Evolutionary conservation across 495 filamentous ascomycete genomes (phyloP).

Genomic region (Penicillium bovifimosum): DNA sequence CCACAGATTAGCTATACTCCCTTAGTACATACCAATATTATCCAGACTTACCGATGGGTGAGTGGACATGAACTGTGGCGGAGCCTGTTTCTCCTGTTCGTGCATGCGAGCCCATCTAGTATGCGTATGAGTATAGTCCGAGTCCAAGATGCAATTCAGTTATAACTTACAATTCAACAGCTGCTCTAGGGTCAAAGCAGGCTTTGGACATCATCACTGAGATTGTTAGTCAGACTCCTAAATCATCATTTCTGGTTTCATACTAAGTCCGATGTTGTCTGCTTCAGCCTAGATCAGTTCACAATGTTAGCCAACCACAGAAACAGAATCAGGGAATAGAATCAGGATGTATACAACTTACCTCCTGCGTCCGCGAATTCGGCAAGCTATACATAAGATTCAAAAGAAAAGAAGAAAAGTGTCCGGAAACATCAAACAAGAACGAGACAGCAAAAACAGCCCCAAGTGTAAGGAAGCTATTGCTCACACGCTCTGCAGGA

Average conservation of each 20-base stretch:
- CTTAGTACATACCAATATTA: not conserved
- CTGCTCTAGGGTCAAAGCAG: slow-evolving; percentile 70
- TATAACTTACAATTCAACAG: slow-evolving; percentile 49
- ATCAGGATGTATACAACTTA: too few species aligned
- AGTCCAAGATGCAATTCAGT: not conserved
- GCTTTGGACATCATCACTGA: slow-evolving; percentile 58
- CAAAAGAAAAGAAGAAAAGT: slow-evolving; percentile 38
- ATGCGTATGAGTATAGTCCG: not conserved
- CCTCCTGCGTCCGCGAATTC: slow-evolving; percentile 65
- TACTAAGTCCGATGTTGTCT: slow-evolving; percentile 80
- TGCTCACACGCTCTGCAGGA: slow-evolving; percentile 66
- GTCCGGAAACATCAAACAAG: slow-evolving; percentile 46
- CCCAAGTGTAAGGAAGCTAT: slow-evolving; percentile 50
- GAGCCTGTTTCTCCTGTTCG: slow-evolving; percentile 45
- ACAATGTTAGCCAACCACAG: not conserved
- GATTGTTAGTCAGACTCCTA: slow-evolving; percentile 21
- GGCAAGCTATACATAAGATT: slow-evolving; percentile 64
- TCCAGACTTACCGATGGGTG: slow-evolving; percentile 64
- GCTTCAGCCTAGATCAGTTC: slow-evolving; percentile 49
- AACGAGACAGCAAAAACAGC: slow-evolving; percentile 47
- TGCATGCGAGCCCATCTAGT: slow-evolving; percentile 71
- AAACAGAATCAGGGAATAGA: not conserved
- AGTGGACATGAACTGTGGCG: slow-evolving; percentile 78
- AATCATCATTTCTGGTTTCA: slow-evolving; percentile 27
- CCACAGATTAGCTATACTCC: slow-evolving; percentile 12